Percentiles rank a stretch among this genome's conserved stretches.
Evolutionary conservation across 179 eudicot species (phyloP).

Genomic region (Spinacia oleracea): DNA sequence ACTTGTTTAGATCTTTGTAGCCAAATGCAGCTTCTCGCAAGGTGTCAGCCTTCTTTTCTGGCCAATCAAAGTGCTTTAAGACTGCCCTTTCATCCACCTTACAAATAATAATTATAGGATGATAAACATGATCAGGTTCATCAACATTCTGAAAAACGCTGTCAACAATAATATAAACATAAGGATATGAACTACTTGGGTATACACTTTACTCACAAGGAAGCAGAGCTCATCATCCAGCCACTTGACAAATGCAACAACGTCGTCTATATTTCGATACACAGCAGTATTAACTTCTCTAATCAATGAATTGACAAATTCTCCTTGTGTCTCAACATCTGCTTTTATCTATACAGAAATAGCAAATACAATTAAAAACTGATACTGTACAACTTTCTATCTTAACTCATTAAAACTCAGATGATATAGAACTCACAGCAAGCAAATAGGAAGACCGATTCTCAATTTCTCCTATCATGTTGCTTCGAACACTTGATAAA

Average conservation of each 20-base stretch:
- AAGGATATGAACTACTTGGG: not conserved
- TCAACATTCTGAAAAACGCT: not conserved
- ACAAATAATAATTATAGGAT: not conserved
- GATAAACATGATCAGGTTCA: not conserved
- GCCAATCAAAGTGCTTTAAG: constrained; percentile 88
- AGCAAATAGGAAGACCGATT: constrained; percentile 77
- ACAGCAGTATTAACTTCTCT: constrained; percentile 67
- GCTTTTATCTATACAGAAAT: constrained; percentile 60
- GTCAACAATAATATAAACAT: not conserved
- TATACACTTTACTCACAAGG: constrained; percentile 56
- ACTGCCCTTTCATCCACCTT: constrained; percentile 95
- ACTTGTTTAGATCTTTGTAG: constrained; percentile 68
- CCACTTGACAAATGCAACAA: constrained; percentile 88
- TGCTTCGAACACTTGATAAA: constrained; percentile 67
- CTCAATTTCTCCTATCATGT: constrained; percentile 90
- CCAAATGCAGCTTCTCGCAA: constrained; percentile 84
- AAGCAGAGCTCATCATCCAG: constrained; percentile 88
- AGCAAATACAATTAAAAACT: not conserved
- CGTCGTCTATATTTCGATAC: constrained; percentile 67
- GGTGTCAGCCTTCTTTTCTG: constrained; percentile 81
- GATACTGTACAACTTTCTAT: too few species aligned
- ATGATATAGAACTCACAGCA: constrained; percentile 50
- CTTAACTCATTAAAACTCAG: too few species aligned
- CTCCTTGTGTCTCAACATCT: constrained; percentile 91
- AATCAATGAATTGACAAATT: constrained; percentile 73